Evolutionary conservation across 306 rosid species (phyloP).

Genomic region (Dryas alaskensis): DNA sequence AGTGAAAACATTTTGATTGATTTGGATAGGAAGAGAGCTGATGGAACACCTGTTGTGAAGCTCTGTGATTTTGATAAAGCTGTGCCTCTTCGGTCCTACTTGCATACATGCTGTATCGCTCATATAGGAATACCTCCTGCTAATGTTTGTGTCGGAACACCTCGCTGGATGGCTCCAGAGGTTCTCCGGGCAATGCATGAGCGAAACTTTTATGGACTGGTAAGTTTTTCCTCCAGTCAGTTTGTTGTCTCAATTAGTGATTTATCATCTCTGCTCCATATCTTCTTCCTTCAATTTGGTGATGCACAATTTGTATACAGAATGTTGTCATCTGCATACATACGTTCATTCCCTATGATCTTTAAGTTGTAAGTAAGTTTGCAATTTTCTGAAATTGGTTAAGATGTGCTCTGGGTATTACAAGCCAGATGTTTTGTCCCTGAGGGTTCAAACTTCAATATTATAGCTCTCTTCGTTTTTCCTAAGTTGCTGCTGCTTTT

Average conservation of each 20-base stretch:
- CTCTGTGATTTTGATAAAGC: constrained; percentile 97
- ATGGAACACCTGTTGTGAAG: constrained; percentile 81
- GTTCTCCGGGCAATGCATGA: constrained; percentile 79
- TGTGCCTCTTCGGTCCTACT: constrained; percentile 73
- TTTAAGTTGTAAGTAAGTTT: background rate
- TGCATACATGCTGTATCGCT: constrained; percentile 85
- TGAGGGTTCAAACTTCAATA: background rate
- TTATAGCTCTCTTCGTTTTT: background rate
- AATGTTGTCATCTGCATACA: too few species aligned
- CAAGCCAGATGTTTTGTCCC: background rate
- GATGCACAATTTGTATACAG: background rate
- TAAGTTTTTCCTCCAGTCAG: constrained; percentile 29
- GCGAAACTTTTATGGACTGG: constrained; percentile 66
- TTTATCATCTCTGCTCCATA: background rate
- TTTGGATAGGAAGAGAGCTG: constrained; percentile 60
- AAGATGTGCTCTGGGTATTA: background rate
- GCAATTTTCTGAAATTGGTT: background rate
- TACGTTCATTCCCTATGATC: background rate
- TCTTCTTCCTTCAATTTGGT: background rate
- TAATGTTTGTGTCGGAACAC: constrained; percentile 86
- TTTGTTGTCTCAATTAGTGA: background rate
- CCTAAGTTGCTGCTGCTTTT: background rate
- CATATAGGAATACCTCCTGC: constrained; percentile 81
- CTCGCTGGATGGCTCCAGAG: constrained; percentile 99
- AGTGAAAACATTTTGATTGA: constrained; percentile 87